Evolutionary conservation across 2,329 filamentous ascomycete genomes (phyloP).

Genomic region (Chalaropsis thielavioides): DNA sequence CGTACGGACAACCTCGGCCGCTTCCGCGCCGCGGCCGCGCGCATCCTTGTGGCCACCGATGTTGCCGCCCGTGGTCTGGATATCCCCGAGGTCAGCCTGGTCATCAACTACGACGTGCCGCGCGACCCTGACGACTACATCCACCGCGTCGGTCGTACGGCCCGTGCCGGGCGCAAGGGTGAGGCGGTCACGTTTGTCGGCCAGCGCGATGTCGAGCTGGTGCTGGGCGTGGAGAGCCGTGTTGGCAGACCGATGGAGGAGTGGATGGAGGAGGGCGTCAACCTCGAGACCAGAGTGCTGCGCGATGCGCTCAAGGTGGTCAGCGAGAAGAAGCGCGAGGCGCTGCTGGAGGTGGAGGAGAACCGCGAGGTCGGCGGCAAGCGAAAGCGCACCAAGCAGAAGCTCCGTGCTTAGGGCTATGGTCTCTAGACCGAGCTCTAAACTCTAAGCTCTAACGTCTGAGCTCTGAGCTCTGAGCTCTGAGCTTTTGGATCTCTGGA

Average conservation of each 20-base stretch:
- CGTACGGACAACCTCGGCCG: constrained; percentile 76
- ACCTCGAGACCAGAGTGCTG: constrained; percentile 78
- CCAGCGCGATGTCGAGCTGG: constrained; percentile 78
- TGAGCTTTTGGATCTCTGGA: too few relatives aligned
- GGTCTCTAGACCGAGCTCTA: background rate
- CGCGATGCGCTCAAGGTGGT: constrained; percentile 77
- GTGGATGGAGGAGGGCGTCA: constrained; percentile 84
- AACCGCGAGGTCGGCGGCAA: constrained; percentile 85
- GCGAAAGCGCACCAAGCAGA: constrained; percentile 47
- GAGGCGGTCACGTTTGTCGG: constrained; percentile 79
- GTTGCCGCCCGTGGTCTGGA: constrained; percentile 89
- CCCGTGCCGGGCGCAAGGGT: constrained; percentile 73
- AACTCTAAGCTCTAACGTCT: background rate
- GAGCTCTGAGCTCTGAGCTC: background rate
- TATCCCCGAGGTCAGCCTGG: constrained; percentile 79
- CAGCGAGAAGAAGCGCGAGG: constrained; percentile 90
- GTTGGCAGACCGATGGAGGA: constrained; percentile 68
- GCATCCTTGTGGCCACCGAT: constrained; percentile 87
- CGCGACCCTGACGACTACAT: constrained; percentile 97
- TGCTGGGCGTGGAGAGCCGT: constrained; percentile 77
- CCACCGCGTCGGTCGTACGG: constrained; percentile 88
- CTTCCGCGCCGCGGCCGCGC: constrained; percentile 77
- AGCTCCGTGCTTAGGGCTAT: constrained; percentile 23
- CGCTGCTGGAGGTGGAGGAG: constrained; percentile 80
- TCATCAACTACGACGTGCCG: constrained; percentile 91